Base-by-base conservation (phyloP, 1,139 yeast genomes). In the Saccharomyces hybrid region DNA sequence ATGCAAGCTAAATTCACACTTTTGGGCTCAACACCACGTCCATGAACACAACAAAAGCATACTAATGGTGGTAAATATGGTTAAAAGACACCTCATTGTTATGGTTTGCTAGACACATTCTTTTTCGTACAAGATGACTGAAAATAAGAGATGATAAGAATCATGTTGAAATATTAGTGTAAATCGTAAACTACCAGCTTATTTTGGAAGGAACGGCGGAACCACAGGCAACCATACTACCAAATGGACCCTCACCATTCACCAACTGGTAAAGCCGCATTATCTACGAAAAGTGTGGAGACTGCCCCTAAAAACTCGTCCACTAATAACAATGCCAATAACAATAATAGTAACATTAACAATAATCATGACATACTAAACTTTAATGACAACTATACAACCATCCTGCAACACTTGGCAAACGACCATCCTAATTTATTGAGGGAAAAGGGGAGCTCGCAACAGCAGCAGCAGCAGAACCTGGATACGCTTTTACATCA, bases 401-500 rank as follows among this genome's bases (percentile, higher is more conserved):
- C 58, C 48, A 57, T 63, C 28, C 44, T 63, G 46, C 60, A 58
- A 44, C 58, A 58, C 50, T 48, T 63, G 51, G 58, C 63, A 1
- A 59, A 58, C 46, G 59, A 55, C 31, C 54, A 53, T 44, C 48
- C 56, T 3, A 58, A 53, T 38, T 38, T 49, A 46, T 49, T 38
- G 47, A 34, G 54, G 31, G 57, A 61, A 47, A 47, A 31, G 46
- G 26, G 49, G 34, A 9, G 29, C 48, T 20, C 41, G 28, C 31
- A 57, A 59, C 49, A 57, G 34, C 34, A 31, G 14, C 34, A 32
- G 14, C 38, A 59, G 49, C 60, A 61, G 46, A 64, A 64, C 46
- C 55, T 67, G 34, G 70, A 66, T 46, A 53, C 60, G 23, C 56
- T 66, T 42, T 55, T 64, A 44, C 66, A 66, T 47, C 67, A 65